phyloP scores from a whole-genome alignment of 2,329 filamentous ascomycete species.

The Colletotrichum zoysiae region DNA sequence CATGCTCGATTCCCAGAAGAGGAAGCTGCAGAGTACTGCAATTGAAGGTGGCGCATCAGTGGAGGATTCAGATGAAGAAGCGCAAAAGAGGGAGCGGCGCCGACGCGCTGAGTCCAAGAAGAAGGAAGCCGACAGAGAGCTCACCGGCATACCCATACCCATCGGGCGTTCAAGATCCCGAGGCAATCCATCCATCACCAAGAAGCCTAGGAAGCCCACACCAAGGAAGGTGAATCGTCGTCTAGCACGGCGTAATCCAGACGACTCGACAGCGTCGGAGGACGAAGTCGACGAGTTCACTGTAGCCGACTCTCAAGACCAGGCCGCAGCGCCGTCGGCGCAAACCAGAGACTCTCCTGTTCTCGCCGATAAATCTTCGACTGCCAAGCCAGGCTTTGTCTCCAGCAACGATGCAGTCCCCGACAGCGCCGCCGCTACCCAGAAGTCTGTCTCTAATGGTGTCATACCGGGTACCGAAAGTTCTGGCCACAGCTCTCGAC shows the following conservation, averaged over 20 bases:
- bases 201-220: slow-evolving; percentile 7
- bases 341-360: slow-evolving; percentile 7
- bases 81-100: slow-evolving; percentile 51
- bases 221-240: not conserved
- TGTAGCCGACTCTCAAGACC: slow-evolving; percentile 41
- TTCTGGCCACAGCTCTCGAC: slow-evolving; percentile 38
- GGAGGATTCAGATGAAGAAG: slow-evolving; percentile 53
- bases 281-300: slow-evolving; percentile 38
- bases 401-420: slow-evolving; percentile 40
- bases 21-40: slow-evolving; percentile 48
- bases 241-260: not conserved
- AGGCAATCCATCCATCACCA: slow-evolving; percentile 25
- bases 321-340: not conserved
- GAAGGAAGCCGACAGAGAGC: slow-evolving; percentile 55
- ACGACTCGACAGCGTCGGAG: slow-evolving; percentile 25
- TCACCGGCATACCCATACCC: slow-evolving; percentile 54
- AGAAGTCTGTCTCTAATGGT: slow-evolving; percentile 16
- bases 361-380: not conserved
- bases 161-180: slow-evolving; percentile 43
- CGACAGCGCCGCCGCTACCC: slow-evolving; percentile 33
- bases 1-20: slow-evolving; percentile 61
- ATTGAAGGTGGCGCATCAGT: slow-evolving; percentile 47
- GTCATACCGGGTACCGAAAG: slow-evolving; percentile 24
- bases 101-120: slow-evolving; percentile 54
- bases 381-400: not conserved